phyloP scores from a whole-genome alignment of 2,329 filamentous ascomycete genomes.

The Colletotrichum agaves region DNA sequence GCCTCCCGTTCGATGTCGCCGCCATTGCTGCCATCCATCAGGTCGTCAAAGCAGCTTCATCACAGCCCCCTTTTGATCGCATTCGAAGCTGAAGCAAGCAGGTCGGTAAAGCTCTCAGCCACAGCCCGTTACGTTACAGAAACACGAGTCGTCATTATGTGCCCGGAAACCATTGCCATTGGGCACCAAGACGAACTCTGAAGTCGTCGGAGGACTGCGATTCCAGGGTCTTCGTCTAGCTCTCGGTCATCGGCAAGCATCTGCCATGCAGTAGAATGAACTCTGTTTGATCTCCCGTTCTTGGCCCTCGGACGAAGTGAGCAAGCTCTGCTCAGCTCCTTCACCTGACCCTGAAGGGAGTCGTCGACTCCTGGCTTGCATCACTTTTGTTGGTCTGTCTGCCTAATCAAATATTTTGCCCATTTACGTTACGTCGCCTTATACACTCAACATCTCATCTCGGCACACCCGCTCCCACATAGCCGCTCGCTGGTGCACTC shows the following conservation, averaged over 20 bases:
- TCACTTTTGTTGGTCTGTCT: background rate
- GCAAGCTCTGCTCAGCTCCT: conserved; percentile 1
- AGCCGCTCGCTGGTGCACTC: background rate
- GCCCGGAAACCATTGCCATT: background rate
- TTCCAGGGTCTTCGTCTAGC: background rate
- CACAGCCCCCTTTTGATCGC: background rate
- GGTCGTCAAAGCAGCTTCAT: background rate
- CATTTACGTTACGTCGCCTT: conserved; percentile 3
- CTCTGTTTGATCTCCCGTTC: conserved; percentile 22
- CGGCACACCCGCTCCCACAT: background rate
- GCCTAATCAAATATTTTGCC: background rate
- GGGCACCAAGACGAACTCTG: conserved; percentile 5
- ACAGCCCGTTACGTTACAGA: background rate
- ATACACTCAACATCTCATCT: conserved; percentile 21
- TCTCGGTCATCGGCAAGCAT: conserved; percentile 14
- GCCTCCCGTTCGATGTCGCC: background rate
- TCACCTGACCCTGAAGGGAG: background rate
- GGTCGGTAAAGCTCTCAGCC: conserved; percentile 3
- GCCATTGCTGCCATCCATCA: background rate
- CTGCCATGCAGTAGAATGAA: conserved; percentile 20
- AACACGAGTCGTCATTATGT: conserved; percentile 5
- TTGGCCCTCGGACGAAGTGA: background rate
- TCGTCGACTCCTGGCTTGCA: too few species aligned
- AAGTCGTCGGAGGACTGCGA: background rate
- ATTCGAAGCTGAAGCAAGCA: background rate